Evolutionary conservation across 108 stramenopile genomes (phyloP), one percentile per base, ranked within the genome.

Genomic region (Cylindrotheca closterium): DNA sequence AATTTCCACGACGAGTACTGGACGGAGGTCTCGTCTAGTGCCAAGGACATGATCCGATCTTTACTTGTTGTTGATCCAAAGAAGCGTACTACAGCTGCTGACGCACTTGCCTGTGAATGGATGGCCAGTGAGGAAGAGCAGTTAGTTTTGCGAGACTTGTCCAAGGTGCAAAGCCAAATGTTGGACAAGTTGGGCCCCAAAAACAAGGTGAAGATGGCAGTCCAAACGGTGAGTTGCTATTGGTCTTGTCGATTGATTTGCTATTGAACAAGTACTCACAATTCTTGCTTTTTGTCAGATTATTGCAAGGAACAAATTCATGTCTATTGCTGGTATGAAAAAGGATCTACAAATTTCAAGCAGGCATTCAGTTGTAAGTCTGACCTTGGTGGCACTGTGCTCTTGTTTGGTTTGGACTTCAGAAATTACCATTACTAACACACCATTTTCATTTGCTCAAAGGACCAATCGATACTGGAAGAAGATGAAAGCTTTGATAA

Each of bases 1-100:
- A 66, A 71, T 31, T 94, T 93, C 58, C 71, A 90, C 45, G 79
- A 88, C 12, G 85, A 88, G 49, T 76, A 85, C 24, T 97, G 93
- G 93, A 58, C 58, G 25, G 61, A 77, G 18, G 75, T 97, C 59
- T 92, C 93, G 0, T 18, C 37, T 24, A 87, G 79, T 19, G 93
- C 90, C 27, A 93, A 94, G 67, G 83, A 88, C 34, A 75, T 97
- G 73, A 93, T 97, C 33, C 55, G 58, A 8, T 67, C 59, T 1
- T 70, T 95, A 49, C 75, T 97, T n/a, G 48, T 68, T 64, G 68
- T 84, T 30, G 61, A 81, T 58, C 67, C 79, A 55, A 48, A 79
- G 49, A 53, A 57, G 42, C 63, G 87, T 55, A 45, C 75, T 51
- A 70, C 83, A 55, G 82, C 63, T 58, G 37, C 47, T 46, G 27